Percentiles rank a stretch among this genome's conserved stretches.
Evolutionary conservation across 2,329 filamentous ascomycete genomes (phyloP).

Genomic region (Botrytis fragariae): DNA sequence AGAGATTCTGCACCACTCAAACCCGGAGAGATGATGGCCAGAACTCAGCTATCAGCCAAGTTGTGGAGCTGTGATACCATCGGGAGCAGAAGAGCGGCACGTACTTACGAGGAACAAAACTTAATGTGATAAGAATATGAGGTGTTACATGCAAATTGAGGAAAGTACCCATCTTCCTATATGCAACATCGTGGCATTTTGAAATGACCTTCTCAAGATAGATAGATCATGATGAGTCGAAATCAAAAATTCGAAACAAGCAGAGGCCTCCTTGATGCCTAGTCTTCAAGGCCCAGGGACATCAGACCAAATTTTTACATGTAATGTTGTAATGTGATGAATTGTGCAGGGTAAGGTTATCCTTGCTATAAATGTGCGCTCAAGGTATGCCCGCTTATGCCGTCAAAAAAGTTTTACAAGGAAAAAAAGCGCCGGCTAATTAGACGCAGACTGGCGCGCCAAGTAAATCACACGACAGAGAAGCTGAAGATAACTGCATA

Average conservation of each 20-base stretch:
- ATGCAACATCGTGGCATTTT: constrained; percentile 16
- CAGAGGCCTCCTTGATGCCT: neutral
- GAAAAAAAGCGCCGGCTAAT: constrained; percentile 13
- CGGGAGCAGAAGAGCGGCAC: constrained; percentile 6
- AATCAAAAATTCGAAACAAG: neutral
- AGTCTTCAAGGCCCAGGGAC: neutral
- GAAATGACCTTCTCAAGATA: neutral
- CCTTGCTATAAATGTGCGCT: neutral
- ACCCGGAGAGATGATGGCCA: neutral
- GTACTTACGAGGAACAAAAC: constrained; percentile 1
- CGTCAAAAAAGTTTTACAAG: neutral
- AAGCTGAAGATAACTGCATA: constrained; percentile 13
- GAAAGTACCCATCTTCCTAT: constrained; percentile 8
- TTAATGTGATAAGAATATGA: neutral
- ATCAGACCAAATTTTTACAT: neutral
- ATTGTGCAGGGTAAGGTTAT: constrained; percentile 9
- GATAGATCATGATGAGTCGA: neutral
- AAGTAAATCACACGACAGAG: constrained; percentile 1
- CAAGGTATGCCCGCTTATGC: constrained; percentile 11
- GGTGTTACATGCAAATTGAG: neutral
- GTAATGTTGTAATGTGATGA: constrained; percentile 2
- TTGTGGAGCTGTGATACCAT: neutral
- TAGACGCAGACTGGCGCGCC: constrained; percentile 18
- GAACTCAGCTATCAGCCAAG: neutral
- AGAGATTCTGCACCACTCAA: neutral